Evolutionary conservation across 805 yeast species (phyloP).

Genomic region (Candida ficus): DNA sequence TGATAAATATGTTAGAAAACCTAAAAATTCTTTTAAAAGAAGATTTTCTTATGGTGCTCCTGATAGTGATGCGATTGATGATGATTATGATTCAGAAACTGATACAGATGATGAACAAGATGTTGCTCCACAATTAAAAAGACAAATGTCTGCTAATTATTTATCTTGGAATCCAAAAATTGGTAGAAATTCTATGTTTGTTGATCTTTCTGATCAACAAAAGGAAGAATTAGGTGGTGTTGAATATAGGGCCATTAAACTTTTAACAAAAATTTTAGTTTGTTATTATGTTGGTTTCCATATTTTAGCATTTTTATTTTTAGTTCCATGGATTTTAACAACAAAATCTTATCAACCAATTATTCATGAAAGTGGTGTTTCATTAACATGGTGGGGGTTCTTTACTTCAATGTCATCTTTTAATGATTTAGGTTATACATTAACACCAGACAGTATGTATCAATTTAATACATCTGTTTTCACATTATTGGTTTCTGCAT

Average conservation of each 20-base stretch:
- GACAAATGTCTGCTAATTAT: slow-evolving; percentile 54
- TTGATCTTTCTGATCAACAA: slow-evolving; percentile 73
- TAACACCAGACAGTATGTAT: slow-evolving; percentile 76
- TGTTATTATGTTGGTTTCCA: slow-evolving; percentile 76
- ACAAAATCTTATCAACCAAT: slow-evolving; percentile 36
- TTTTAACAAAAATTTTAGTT: slow-evolving; percentile 60
- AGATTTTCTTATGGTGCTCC: slow-evolving; percentile 24
- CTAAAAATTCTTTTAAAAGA: slow-evolving; percentile 26
- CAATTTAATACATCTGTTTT: slow-evolving; percentile 62
- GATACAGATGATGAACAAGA: slow-evolving; percentile 20
- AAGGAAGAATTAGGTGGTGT: slow-evolving; percentile 96
- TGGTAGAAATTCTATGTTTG: slow-evolving; percentile 91
- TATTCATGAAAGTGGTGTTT: slow-evolving; percentile 52
- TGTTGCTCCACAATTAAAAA: slow-evolving; percentile 31
- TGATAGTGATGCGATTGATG: slow-evolving; percentile 11
- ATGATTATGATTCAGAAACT: not conserved
- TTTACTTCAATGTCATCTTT: slow-evolving; percentile 78
- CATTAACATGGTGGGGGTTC: slow-evolving; percentile 91
- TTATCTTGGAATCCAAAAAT: slow-evolving; percentile 88
- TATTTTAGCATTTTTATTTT: slow-evolving; percentile 43
- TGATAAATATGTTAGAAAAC: slow-evolving; percentile 34
- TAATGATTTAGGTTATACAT: slow-evolving; percentile 79
- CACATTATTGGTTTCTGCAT: slow-evolving; percentile 54
- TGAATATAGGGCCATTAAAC: slow-evolving; percentile 84
- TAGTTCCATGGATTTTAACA: slow-evolving; percentile 57